Evolutionary conservation across 495 filamentous ascomycete genomes (phyloP), one percentile per base, ranked within the genome.

Genomic region (Aspergillus funiculosus): DNA sequence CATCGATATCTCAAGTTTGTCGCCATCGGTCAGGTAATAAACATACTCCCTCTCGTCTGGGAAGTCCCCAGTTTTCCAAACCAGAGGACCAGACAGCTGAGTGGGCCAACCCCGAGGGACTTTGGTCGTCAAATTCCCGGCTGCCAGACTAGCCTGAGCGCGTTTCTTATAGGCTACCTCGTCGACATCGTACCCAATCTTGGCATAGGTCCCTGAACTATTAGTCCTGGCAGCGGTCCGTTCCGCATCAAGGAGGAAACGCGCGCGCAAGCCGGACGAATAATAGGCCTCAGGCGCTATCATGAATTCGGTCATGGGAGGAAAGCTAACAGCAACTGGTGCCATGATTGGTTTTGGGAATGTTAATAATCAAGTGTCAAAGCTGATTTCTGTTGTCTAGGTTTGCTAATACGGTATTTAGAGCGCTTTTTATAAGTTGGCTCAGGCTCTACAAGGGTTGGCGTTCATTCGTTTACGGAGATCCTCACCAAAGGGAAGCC

Each of bases 161-260:
- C 46, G 46, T 20, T 48, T 48, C 46, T 11, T 48, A 39, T 48
- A 48, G 46, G 46, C 46, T 27, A 41, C 31, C 21, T 48, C 46
- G 13, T 48, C 37, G 22, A 48, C 11, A 34, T 48, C 46, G 37
- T 48, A 48, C 46, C 46, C 46, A 14, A 48, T 48, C 21, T 41
- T 39, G 28, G 46, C 46, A 41, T 48, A 48, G 21, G 7, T 36
- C 13, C 18, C 46, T 20, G 37, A 15, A 21, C 29, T 10, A 26
- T 34, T 20, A 21, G 29, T 22, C 14, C 24, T 40, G 20, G n/a
- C 37, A 6, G 37, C 46, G 37, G 46, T 15, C 46, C 46, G 46
- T 28, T 32, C 37, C 37, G 46, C 46, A 36, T 48, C 46, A 29
- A 41, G 28, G 29, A 48, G 46, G 30, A 48, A 48, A 29, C 46